Percentiles rank a stretch among this genome's conserved stretches.
Evolutionary conservation across 257 asterid genomes (phyloP).

Genomic region (Solanum paucissectum): DNA sequence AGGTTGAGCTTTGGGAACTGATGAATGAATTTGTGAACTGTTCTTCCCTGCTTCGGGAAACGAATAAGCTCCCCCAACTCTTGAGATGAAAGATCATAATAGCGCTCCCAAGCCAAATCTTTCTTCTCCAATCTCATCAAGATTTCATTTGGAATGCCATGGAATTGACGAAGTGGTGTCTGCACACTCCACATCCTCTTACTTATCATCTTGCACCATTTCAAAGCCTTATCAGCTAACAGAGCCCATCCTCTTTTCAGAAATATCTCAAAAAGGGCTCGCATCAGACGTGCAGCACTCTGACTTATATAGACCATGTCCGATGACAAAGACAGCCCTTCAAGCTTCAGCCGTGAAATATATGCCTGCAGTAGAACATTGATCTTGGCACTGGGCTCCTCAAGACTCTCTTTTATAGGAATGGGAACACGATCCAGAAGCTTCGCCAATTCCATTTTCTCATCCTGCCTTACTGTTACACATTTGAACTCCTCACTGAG

Average conservation of each 20-base stretch:
- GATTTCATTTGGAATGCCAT: conserved; percentile 31
- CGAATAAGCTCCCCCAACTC: conserved; percentile 26
- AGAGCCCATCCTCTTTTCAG: conserved; percentile 31
- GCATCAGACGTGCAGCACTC: conserved; percentile 37
- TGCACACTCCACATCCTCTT: conserved; percentile 37
- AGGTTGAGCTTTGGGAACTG: conserved; percentile 31
- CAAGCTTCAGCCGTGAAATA: conserved; percentile 32
- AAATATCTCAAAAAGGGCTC: conserved; percentile 29
- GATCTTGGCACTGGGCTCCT: conserved; percentile 37
- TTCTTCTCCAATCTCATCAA: conserved; percentile 25
- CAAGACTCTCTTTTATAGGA: conserved; percentile 31
- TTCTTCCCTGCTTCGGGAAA: conserved; percentile 20
- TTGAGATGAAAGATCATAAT: conserved; percentile 26
- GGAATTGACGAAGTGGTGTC: conserved; percentile 34
- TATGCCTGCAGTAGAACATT: conserved; percentile 30
- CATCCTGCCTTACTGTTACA: conserved; percentile 34
- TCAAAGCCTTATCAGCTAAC: conserved; percentile 26
- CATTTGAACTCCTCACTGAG: conserved; percentile 35
- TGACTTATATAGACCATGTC: conserved; percentile 36
- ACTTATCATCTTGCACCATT: conserved; percentile 35
- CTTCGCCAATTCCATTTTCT: conserved; percentile 32
- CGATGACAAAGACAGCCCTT: conserved; percentile 27
- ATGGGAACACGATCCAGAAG: conserved; percentile 26
- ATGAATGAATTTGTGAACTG: conserved; percentile 23
- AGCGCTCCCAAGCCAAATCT: conserved; percentile 29